Conservation (phyloP, 176 grass and related monocot genomes). For the Neostapfia colusana region DNA sequence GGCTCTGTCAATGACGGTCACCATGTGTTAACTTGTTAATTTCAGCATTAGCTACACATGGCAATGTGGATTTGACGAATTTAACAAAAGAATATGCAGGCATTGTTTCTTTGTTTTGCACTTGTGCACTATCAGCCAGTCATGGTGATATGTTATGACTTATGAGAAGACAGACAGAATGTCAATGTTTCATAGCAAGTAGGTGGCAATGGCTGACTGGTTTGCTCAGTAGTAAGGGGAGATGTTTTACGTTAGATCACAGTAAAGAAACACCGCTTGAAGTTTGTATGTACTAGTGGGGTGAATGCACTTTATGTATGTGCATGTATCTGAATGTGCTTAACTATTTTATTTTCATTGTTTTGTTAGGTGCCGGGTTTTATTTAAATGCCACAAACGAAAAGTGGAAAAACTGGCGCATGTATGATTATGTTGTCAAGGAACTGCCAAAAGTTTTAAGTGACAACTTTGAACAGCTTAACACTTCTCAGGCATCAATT, state of each 20-base stretch:
- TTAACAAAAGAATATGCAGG: background rate
- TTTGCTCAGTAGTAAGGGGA: background rate
- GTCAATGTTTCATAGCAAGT: background rate
- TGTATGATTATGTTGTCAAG: conserved; percentile 92
- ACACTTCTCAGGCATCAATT: conserved; percentile 74
- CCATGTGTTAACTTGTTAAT: conserved; percentile 18
- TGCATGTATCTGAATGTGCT: background rate
- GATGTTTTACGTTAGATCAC: conserved; percentile 4
- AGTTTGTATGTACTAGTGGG: background rate
- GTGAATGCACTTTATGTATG: background rate
- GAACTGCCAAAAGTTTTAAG: conserved; percentile 80
- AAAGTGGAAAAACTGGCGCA: conserved; percentile 98
- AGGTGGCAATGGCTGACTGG: background rate
- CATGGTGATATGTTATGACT: background rate
- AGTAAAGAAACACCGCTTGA: conserved; percentile 4
- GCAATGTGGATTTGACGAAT: background rate
- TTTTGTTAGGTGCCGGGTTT: conserved; percentile 81
- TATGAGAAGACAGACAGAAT: background rate
- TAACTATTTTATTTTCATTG: background rate
- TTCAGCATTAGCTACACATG: background rate
- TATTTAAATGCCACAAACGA: conserved; percentile 89
- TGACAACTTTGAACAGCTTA: conserved; percentile 80
- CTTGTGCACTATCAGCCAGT: background rate
- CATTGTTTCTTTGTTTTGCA: background rate
- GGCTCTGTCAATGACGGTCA: too few relatives aligned